Conservation (phyloP, 2,329 filamentous ascomycete species). For the Amauroascus verrucosus region DNA sequence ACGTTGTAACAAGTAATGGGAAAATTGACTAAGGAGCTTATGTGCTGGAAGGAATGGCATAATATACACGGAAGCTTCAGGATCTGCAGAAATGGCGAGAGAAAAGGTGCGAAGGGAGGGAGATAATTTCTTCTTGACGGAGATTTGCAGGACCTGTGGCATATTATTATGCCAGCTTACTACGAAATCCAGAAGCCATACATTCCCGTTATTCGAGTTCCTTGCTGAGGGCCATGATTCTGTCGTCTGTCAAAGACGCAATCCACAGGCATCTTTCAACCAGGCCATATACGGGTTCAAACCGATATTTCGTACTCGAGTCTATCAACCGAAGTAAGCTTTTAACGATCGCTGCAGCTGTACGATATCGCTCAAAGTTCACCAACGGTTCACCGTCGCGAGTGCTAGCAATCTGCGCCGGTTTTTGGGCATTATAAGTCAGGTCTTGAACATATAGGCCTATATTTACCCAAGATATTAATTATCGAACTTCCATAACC, state of each 20-base stretch:
- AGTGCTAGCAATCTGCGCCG: slow-evolving; percentile 44
- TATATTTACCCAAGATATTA: slow-evolving; percentile 18
- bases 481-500: not conserved
- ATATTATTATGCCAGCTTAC: not conserved
- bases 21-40: not conserved
- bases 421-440: slow-evolving; percentile 58
- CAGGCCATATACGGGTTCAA: slow-evolving; percentile 48
- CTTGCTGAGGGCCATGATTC: slow-evolving; percentile 42
- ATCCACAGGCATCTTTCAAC: slow-evolving; percentile 56
- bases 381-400: slow-evolving; percentile 46
- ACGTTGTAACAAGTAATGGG: not conserved
- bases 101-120: no score
- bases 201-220: slow-evolving; percentile 23
- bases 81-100: no score
- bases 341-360: slow-evolving; percentile 55
- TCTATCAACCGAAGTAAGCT: slow-evolving; percentile 53
- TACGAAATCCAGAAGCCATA: not conserved
- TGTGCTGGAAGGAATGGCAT: not conserved
- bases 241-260: slow-evolving; percentile 49
- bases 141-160: not conserved
- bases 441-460: slow-evolving; percentile 56
- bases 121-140: no score
- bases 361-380: slow-evolving; percentile 58
- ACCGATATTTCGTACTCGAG: slow-evolving; percentile 51
- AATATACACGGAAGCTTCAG: no score